phyloP scores from a whole-genome alignment of 768 basidiomycete species.

The Neoboletus magnificus region DNA sequence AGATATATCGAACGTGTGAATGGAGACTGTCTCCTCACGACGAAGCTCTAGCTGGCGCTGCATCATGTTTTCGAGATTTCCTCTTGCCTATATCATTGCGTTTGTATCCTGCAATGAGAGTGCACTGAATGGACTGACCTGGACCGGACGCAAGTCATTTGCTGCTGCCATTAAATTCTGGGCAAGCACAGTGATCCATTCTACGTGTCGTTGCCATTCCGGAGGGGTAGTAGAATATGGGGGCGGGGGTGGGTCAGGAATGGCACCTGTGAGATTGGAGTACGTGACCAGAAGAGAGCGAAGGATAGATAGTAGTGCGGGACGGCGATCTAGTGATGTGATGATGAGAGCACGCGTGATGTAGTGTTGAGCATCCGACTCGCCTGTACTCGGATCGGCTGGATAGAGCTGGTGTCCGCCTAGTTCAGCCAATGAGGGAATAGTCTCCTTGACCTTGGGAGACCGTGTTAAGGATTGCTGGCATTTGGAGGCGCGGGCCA shows the following conservation, averaged over 20 bases:
- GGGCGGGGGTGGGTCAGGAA: slow-evolving; percentile 63
- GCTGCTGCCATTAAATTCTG: slow-evolving; percentile 90
- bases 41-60: slow-evolving; percentile 71
- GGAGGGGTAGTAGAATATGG: slow-evolving; percentile 44
- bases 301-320: slow-evolving; percentile 67
- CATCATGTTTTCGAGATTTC: slow-evolving; percentile 81
- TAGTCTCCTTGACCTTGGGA: slow-evolving; percentile 72
- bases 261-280: slow-evolving; percentile 65
- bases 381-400: slow-evolving; percentile 64
- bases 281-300: slow-evolving; percentile 79
- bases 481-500: slow-evolving; percentile 29
- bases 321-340: slow-evolving; percentile 62
- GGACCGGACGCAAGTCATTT: slow-evolving; percentile 86
- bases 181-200: slow-evolving; percentile 77
- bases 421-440: slow-evolving; percentile 76
- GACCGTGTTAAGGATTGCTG: slow-evolving; percentile 16
- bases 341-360: slow-evolving; percentile 4
- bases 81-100: slow-evolving; percentile 56
- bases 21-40: slow-evolving; percentile 61
- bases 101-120: not conserved
- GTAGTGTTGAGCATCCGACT: slow-evolving; percentile 11
- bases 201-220: slow-evolving; percentile 71
- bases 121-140: slow-evolving; percentile 44
- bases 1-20: slow-evolving; percentile 58
- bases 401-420: slow-evolving; percentile 84